phyloP scores from a whole-genome alignment of 345 rosid species.

The Tarenaya hassleriana region DNA sequence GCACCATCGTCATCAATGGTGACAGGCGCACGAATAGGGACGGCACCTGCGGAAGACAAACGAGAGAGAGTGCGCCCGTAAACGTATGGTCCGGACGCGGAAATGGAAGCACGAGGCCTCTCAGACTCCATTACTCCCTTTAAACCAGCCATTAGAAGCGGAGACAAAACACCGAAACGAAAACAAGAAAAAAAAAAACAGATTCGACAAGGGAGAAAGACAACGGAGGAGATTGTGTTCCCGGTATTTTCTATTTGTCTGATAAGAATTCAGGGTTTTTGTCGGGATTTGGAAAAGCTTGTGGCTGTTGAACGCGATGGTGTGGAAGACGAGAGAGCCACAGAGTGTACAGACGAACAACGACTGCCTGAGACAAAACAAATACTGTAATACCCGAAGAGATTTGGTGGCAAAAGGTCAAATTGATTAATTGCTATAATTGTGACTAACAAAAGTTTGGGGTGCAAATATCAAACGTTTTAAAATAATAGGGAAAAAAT shows the following conservation, averaged over 20 bases:
- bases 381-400: no score
- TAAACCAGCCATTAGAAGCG: background rate
- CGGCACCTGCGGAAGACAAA: constrained; percentile 37
- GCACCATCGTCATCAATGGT: constrained; percentile 40
- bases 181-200: background rate
- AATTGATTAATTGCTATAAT: no score
- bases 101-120: constrained; percentile 29
- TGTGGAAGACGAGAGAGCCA: constrained; percentile 22
- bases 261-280: constrained; percentile 11
- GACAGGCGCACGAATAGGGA: constrained; percentile 71
- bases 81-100: constrained; percentile 18
- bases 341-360: background rate
- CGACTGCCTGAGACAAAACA: constrained; percentile 20
- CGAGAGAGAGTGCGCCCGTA: constrained; percentile 27
- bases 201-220: constrained; percentile 3
- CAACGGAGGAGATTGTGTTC: constrained; percentile 8
- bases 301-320: constrained; percentile 24
- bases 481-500: no score
- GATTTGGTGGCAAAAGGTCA: no score
- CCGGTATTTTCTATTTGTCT: no score
- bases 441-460: no score
- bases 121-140: constrained; percentile 26
- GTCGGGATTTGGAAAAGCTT: constrained; percentile 18
- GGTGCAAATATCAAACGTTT: no score
- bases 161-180: constrained; percentile 11